phyloP scores from a whole-genome alignment of 2,329 filamentous ascomycete species.

The Aspergillus piperis region DNA sequence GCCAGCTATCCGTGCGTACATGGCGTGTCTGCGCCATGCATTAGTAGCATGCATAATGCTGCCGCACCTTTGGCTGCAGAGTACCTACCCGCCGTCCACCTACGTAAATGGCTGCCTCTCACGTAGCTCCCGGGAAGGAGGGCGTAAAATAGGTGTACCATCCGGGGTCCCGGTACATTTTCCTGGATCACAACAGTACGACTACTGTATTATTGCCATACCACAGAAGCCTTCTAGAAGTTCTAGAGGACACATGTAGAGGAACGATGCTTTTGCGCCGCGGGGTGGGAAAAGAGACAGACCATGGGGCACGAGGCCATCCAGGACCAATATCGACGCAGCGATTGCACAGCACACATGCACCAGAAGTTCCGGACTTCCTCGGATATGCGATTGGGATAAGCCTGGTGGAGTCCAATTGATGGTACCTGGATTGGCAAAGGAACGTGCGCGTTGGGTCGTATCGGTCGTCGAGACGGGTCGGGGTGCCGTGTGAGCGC shows the following conservation, averaged over 20 bases:
- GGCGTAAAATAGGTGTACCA: neutral
- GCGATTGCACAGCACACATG: neutral
- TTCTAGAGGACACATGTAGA: neutral
- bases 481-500: neutral
- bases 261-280: neutral
- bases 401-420: neutral
- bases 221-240: neutral
- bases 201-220: neutral
- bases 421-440: slow-evolving; percentile 1
- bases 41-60: slow-evolving; percentile 3
- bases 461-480: neutral
- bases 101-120: neutral
- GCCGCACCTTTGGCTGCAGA: neutral
- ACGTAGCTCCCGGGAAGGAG: neutral
- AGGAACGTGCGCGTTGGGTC: neutral
- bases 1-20: neutral
- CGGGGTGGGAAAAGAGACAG: neutral
- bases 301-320: neutral
- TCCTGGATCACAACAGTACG: neutral
- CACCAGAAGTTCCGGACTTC: neutral
- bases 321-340: neutral
- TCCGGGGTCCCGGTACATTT: neutral
- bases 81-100: slow-evolving; percentile 1
- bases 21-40: neutral
- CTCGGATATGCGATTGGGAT: neutral